Conservation (phyloP, 192 early-diverging fungal genomes). For the Backusella morwellensis region DNA sequence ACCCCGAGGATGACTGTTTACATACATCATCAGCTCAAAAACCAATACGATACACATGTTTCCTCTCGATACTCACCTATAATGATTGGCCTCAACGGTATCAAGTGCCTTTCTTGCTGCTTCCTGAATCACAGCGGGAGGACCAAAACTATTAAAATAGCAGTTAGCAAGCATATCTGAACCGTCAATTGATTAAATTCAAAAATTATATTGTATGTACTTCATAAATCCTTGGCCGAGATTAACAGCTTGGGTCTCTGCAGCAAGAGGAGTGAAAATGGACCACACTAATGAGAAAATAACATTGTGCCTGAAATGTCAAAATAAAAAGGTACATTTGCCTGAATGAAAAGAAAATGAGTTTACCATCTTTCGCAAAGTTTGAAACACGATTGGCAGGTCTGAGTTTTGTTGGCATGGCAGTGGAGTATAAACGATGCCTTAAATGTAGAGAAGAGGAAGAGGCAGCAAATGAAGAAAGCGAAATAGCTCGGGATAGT, state of each 20-base stretch:
- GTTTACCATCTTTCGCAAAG: slow-evolving; percentile 54
- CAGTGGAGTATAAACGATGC: slow-evolving; percentile 8
- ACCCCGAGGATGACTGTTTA: slow-evolving; percentile 59
- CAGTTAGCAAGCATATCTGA: background rate
- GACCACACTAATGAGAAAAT: slow-evolving; percentile 64
- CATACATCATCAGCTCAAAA: slow-evolving; percentile 23
- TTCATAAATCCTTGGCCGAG: slow-evolving; percentile 89
- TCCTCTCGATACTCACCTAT: slow-evolving; percentile 50
- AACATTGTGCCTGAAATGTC: background rate
- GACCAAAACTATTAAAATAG: slow-evolving; percentile 70
- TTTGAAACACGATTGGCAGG: slow-evolving; percentile 49
- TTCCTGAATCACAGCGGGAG: slow-evolving; percentile 82
- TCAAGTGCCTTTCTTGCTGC: slow-evolving; percentile 71
- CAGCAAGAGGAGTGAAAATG: slow-evolving; percentile 84
- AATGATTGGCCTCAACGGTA: slow-evolving; percentile 76
- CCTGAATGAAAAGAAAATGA: background rate
- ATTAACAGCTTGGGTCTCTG: slow-evolving; percentile 84
- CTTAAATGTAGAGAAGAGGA: background rate
- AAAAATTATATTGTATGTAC: slow-evolving; percentile 30
- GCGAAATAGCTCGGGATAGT: background rate
- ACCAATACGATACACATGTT: slow-evolving; percentile 19
- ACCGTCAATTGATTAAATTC: background rate
- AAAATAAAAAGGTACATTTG: background rate
- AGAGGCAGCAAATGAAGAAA: background rate
- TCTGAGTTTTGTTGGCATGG: background rate